Base-by-base conservation (phyloP, 1,284 basidiomycete genomes). In the Ceratobasidium sp. region DNA sequence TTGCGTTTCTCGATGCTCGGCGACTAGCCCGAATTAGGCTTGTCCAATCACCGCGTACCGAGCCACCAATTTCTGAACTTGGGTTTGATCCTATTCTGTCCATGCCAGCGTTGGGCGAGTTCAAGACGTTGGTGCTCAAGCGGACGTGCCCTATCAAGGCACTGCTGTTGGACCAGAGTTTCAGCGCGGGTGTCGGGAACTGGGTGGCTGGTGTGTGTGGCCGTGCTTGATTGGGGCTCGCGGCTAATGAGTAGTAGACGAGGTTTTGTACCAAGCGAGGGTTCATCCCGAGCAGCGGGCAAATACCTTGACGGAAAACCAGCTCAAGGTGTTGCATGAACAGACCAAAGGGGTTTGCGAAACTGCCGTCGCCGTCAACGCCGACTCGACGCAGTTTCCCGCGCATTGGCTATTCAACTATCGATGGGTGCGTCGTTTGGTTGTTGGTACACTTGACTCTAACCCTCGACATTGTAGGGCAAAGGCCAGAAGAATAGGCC, bases 121-220 rank as follows among this genome's bases (percentile, higher is more conserved):
- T 93, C 75, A 78, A 79, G 31, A 71, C 75, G 0, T 73, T 82
- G 15, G 79, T 92, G 8, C 74, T 77, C 12, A 88, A 85, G 73
- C 84, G 91, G 64, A 80, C 84, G 15, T 89, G 89, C 58, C 89
- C 92, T 0, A 85, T 92, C 72, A 94, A 94, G 74, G 87, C 89
- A 0, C 80, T 94, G 13, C 82, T 94, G 15, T 84, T 94, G 53
- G 89, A 94, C 77, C 92, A 94, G 76, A 85, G 87, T 0, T 92
- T 92, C 79, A 89, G 85, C 72, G 90, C 90, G 1, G 92, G 92
- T 0, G 85, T 94, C 2, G 92, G 92, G 0, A 94, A 94, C 76
- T 93, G 90, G 90, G 86, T 93, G 1, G 91, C 91, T 73, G 90
- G 90, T 86, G 73, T 77, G 75, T 75, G 43, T 49, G 32, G 29